Base-by-base conservation (phyloP, 306 rosid species). In the Vicia villosa region DNA sequence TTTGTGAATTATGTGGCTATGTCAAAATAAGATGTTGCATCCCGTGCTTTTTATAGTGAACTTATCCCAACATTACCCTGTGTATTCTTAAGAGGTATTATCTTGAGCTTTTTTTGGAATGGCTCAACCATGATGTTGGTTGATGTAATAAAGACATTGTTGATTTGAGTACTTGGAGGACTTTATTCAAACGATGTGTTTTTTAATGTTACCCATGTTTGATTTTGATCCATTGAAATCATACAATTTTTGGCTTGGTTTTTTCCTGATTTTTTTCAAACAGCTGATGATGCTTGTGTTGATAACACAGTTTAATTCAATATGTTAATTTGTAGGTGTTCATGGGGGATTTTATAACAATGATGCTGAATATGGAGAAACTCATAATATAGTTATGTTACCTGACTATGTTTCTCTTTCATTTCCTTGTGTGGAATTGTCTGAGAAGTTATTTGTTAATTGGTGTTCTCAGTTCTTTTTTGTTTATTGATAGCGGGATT, bases 401-500 rank as follows among this genome's bases (percentile, higher is more conserved):
- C 98, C 98, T 87, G n/a, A n/a, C n/a, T n/a, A n/a, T n/a, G n/a
- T n/a, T n/a, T n/a, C n/a, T n/a, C n/a, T n/a, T n/a, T n/a, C 97
- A 56, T 93, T 90, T 75, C 98, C 98, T 40, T 90, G 94, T 0
- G 98, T 93, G 72, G 97, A 93, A 84, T 80, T 93, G 73, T 97
- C 98, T 14, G 98, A 93, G 89, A 93, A 90, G 97, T 97, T 93
- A 77, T 56, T 52, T 74, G 22, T 61, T 51, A 5, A 56, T 16
- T 5, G 16, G 14, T 20, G 55, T 49, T 45, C 45, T 22, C 43
- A 21, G 28, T 14, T 26, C 21, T 70, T 38, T 42, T 68, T 42
- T 9, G n/a, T 57, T 49, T 51, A 4, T 75, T 40, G 36, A 52
- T 20, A 1, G 32, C 14, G 6, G 8, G 47, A 51, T 21, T 52